Conservation (phyloP, 192 early-diverging fungal species). For the Ambispora gerdemannii region DNA sequence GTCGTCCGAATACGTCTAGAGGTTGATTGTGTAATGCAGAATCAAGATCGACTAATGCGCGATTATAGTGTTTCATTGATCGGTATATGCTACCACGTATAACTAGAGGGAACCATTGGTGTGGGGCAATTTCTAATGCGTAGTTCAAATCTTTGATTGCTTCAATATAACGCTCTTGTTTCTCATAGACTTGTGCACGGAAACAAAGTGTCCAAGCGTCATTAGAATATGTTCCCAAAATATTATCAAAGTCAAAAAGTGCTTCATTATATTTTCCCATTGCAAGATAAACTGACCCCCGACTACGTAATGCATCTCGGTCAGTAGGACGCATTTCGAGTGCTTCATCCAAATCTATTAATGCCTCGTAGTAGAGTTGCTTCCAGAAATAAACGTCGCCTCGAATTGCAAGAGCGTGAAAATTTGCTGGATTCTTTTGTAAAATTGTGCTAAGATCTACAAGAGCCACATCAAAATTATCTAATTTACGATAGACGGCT, state of each 20-base stretch:
- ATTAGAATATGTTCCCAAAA: not conserved
- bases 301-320: not conserved
- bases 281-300: not conserved
- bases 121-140: not conserved
- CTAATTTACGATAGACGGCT: not conserved
- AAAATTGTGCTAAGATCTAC: not conserved
- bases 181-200: not conserved
- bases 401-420: not conserved
- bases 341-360: not conserved
- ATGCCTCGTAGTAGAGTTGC: constrained; percentile 3
- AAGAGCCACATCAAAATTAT: constrained; percentile 1
- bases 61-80: not conserved
- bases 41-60: constrained; percentile 5
- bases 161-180: constrained; percentile 1
- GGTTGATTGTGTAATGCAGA: not conserved
- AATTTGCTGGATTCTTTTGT: not conserved
- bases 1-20: not conserved
- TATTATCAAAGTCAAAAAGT: not conserved
- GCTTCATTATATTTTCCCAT: not conserved
- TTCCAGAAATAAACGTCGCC: not conserved
- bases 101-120: not conserved
- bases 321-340: not conserved
- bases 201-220: not conserved
- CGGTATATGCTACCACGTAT: not conserved
- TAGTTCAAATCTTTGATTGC: not conserved